Conservation (phyloP, 768 basidiomycete genomes). For the Hygrocybe coccinea region DNA sequence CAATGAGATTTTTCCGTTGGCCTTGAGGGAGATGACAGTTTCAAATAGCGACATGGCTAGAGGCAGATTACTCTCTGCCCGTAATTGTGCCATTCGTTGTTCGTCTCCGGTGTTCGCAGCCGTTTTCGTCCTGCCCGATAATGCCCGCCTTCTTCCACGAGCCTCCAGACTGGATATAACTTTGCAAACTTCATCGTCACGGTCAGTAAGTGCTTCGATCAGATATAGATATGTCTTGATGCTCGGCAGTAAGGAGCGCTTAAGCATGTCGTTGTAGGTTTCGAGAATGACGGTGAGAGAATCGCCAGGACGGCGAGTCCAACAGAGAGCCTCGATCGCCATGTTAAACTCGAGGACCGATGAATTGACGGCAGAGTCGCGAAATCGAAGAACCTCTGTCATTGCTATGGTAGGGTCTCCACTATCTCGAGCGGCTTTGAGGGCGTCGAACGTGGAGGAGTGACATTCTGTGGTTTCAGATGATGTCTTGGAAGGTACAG, state of each 20-base stretch:
- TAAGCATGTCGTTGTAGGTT: slow-evolving; percentile 70
- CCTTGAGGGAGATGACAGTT: slow-evolving; percentile 40
- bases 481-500: slow-evolving; percentile 4
- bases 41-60: slow-evolving; percentile 73
- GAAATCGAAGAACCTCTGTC: slow-evolving; percentile 36
- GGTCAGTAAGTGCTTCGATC: slow-evolving; percentile 56
- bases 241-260: slow-evolving; percentile 57
- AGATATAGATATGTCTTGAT: slow-evolving; percentile 55
- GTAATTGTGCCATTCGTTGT: slow-evolving; percentile 40
- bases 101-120: slow-evolving; percentile 27
- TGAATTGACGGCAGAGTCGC: slow-evolving; percentile 28
- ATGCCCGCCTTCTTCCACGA: slow-evolving; percentile 35
- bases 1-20: slow-evolving; percentile 29
- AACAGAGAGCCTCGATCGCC: slow-evolving; percentile 51
- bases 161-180: slow-evolving; percentile 41
- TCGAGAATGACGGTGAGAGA: slow-evolving; percentile 55
- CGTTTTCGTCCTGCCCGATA: slow-evolving; percentile 24
- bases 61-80: slow-evolving; percentile 62
- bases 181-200: slow-evolving; percentile 60
- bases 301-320: slow-evolving; percentile 44
- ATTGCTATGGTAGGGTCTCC: slow-evolving; percentile 25
- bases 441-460: slow-evolving; percentile 16
- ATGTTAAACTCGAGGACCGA: slow-evolving; percentile 56
- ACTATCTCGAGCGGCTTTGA: slow-evolving; percentile 24
- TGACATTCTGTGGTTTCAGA: background rate